Percentiles rank a stretch among this genome's conserved stretches.
These are phyloP conservation scores for Botryotinia calthae DNA, from an alignment of 2,329 filamentous ascomycete species.

Conservation along the genomic window DNA sequence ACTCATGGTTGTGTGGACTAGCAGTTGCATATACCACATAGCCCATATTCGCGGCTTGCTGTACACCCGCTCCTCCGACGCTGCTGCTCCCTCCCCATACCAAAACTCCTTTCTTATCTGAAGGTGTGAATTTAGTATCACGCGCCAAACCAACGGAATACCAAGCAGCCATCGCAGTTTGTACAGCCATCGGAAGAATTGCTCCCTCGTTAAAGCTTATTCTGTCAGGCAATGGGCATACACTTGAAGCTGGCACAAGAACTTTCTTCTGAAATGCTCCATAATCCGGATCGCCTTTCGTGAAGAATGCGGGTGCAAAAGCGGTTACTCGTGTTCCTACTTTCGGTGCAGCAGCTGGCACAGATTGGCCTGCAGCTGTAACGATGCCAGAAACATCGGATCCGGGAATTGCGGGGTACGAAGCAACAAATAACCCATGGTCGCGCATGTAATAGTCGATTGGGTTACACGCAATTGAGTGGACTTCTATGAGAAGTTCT, in stretches of 20 bases:
- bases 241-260: slow-evolving; percentile 28
- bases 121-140: slow-evolving; percentile 13
- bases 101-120: slow-evolving; percentile 30
- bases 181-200: slow-evolving; percentile 40
- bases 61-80: slow-evolving; percentile 40
- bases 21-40: slow-evolving; percentile 43
- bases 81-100: slow-evolving; percentile 30
- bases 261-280: slow-evolving; percentile 38
- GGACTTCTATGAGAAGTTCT: slow-evolving; percentile 43
- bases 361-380: slow-evolving; percentile 20
- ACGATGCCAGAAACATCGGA: slow-evolving; percentile 27
- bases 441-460: slow-evolving; percentile 40
- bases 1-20: slow-evolving; percentile 28
- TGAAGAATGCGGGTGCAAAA: slow-evolving; percentile 30
- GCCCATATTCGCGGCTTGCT: slow-evolving; percentile 43
- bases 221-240: slow-evolving; percentile 33
- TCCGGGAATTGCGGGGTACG: slow-evolving; percentile 29
- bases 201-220: slow-evolving; percentile 38
- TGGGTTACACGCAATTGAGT: slow-evolving; percentile 44
- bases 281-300: slow-evolving; percentile 23
- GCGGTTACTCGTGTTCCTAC: slow-evolving; percentile 37
- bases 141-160: slow-evolving; percentile 31
- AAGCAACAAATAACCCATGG: slow-evolving; percentile 35
- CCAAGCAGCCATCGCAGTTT: slow-evolving; percentile 38
- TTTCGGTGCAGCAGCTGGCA: slow-evolving; percentile 20